phyloP scores from a whole-genome alignment of 768 basidiomycete genomes.

The Lactifluus rugatus region DNA sequence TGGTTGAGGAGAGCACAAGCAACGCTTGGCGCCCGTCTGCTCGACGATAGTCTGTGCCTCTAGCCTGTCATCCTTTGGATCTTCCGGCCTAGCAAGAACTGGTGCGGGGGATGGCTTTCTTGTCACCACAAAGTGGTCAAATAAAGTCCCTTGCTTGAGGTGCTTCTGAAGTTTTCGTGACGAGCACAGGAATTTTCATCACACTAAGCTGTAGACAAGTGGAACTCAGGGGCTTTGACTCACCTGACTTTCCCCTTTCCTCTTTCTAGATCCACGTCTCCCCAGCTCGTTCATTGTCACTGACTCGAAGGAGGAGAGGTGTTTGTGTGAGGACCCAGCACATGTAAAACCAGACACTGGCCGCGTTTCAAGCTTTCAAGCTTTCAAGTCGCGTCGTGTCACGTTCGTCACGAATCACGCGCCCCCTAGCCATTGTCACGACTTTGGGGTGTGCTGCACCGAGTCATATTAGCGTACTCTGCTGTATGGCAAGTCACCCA shows the following conservation, averaged over 20 bases:
- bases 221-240: neutral
- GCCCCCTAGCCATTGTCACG: too few relatives aligned
- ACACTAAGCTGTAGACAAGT: neutral
- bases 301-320: neutral
- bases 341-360: neutral
- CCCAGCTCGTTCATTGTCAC: neutral
- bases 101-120: neutral
- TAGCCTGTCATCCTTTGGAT: neutral
- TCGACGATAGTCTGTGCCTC: neutral
- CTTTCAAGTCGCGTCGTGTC: neutral
- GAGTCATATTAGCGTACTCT: too few relatives aligned
- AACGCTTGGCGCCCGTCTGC: neutral
- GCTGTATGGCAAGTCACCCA: neutral
- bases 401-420: neutral
- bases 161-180: neutral
- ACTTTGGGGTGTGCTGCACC: too few relatives aligned
- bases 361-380: neutral
- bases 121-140: slow-evolving; percentile 8
- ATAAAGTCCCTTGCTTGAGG: slow-evolving; percentile 24
- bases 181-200: neutral
- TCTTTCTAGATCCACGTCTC: slow-evolving; percentile 2
- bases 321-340: neutral
- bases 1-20: neutral
- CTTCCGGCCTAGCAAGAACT: neutral
- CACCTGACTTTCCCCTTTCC: slow-evolving; percentile 1